Conservation (phyloP, 257 asterid genomes). For the Ballota nigra region DNA sequence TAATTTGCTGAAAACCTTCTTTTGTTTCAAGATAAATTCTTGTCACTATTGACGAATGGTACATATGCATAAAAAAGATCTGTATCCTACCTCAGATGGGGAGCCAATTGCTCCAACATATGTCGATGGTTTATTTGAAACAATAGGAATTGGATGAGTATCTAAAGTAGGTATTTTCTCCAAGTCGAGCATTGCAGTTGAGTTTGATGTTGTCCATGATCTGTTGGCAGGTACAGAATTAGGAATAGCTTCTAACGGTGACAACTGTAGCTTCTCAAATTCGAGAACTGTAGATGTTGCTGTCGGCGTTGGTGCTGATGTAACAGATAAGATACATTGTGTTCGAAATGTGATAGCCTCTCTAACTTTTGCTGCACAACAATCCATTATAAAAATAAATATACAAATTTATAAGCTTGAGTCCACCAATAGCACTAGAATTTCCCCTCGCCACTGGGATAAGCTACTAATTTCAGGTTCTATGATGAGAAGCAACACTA, state of each 20-base stretch:
- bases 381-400: constrained; percentile 21
- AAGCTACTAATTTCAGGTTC: background rate
- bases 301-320: constrained; percentile 48
- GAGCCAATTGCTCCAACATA: constrained; percentile 48
- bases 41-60: background rate
- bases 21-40: constrained; percentile 9
- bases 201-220: constrained; percentile 49
- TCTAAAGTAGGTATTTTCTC: constrained; percentile 58
- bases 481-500: constrained; percentile 1
- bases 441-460: background rate
- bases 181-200: constrained; percentile 60
- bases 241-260: constrained; percentile 58
- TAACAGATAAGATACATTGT: constrained; percentile 66
- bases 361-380: constrained; percentile 73
- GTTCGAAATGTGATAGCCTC: constrained; percentile 52
- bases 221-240: constrained; percentile 47
- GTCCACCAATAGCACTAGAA: constrained; percentile 5
- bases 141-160: constrained; percentile 46
- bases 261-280: constrained; percentile 58
- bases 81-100: constrained; percentile 58
- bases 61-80: background rate
- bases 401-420: constrained; percentile 15
- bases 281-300: constrained; percentile 58
- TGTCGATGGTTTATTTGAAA: constrained; percentile 52
- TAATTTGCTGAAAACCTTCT: constrained; percentile 3